Conservation (phyloP, 169 alveolate genomes). For the Plasmodium cynomolgi region DNA sequence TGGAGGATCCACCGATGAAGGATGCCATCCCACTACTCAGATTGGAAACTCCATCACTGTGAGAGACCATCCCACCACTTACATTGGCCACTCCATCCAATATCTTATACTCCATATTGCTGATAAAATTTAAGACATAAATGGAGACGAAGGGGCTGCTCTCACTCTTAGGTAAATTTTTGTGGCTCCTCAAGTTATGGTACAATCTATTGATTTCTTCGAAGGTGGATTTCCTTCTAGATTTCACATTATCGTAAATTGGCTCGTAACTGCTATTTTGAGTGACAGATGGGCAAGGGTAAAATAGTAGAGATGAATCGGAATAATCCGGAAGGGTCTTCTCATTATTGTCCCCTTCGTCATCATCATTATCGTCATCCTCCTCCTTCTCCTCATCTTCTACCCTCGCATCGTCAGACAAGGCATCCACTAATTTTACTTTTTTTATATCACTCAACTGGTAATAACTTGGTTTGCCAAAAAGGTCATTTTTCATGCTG, state of each 20-base stretch:
- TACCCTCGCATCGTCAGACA: constrained; percentile 4
- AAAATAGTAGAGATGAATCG: constrained; percentile 16
- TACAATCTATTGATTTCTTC: constrained; percentile 46
- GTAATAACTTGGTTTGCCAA: constrained; percentile 22
- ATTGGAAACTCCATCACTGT: background rate
- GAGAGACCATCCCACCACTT: background rate
- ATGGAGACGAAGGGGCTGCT: constrained; percentile 18
- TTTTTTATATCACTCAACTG: background rate
- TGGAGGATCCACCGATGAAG: background rate
- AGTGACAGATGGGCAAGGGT: background rate
- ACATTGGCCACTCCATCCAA: background rate
- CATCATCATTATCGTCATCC: background rate
- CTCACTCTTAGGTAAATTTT: constrained; percentile 28
- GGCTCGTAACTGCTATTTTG: background rate
- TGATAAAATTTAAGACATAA: constrained; percentile 42
- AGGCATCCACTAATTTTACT: background rate
- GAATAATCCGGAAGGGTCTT: background rate
- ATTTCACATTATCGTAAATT: constrained; percentile 8
- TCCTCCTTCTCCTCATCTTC: background rate
- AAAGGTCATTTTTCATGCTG: constrained; percentile 13
- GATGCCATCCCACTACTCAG: background rate
- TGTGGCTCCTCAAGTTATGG: constrained; percentile 24
- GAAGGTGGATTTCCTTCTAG: constrained; percentile 27
- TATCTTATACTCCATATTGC: constrained; percentile 43
- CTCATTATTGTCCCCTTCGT: constrained; percentile 3